Evolutionary conservation across 2,329 filamentous ascomycete species (phyloP).

Genomic region (Cladophialophora bantiana): DNA sequence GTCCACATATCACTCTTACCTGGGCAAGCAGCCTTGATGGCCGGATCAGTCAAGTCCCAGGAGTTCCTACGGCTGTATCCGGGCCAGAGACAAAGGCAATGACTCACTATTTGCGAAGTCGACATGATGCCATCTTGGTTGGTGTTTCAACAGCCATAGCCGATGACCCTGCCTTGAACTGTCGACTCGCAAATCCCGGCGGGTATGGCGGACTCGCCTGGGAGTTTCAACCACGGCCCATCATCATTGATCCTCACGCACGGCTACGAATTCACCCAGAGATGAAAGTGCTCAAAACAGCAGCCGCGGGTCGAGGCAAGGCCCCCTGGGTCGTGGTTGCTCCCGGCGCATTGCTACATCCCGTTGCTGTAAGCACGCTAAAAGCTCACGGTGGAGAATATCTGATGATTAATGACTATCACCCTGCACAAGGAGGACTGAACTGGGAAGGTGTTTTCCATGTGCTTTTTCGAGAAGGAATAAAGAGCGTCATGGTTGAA

Average conservation of each 20-base stretch:
- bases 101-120: conserved; percentile 87
- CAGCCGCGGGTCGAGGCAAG: conserved; percentile 69
- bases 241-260: conserved; percentile 80
- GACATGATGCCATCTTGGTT: conserved; percentile 83
- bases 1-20: conserved; percentile 76
- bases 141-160: conserved; percentile 84
- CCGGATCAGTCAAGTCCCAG: conserved; percentile 75
- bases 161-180: conserved; percentile 87
- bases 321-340: conserved; percentile 75
- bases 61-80: conserved; percentile 81
- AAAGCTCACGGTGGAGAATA: conserved; percentile 57
- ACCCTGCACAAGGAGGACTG: conserved; percentile 36
- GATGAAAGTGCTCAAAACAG: conserved; percentile 71
- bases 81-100: conserved; percentile 85
- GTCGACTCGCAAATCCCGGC: conserved; percentile 70
- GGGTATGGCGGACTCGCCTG: conserved; percentile 60
- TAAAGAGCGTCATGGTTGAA: conserved; percentile 88
- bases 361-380: conserved; percentile 53
- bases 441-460: conserved; percentile 71
- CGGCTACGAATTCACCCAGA: conserved; percentile 70
- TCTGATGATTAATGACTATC: conserved; percentile 46
- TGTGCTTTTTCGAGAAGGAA: conserved; percentile 63
- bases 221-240: conserved; percentile 74
- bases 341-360: conserved; percentile 53
- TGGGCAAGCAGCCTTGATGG: conserved; percentile 92